Evolutionary conservation across 345 rosid species (phyloP).

Genomic region (Moringa oleifera): DNA sequence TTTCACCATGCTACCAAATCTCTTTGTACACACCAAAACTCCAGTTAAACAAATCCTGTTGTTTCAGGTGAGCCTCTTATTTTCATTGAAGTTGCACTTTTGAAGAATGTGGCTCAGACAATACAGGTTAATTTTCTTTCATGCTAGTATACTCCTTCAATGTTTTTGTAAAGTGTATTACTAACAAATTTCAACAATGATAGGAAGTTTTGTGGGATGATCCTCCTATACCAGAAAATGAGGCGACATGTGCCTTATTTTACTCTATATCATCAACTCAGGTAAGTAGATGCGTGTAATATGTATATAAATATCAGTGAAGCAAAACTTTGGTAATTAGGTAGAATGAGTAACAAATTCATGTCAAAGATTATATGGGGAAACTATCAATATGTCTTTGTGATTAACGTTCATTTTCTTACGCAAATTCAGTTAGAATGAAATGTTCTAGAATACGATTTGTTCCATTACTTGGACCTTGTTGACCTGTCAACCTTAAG

Average conservation of each 20-base stretch:
- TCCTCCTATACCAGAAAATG: slow-evolving; percentile 77
- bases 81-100: slow-evolving; percentile 93
- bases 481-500: background rate
- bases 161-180: slow-evolving; percentile 1
- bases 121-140: slow-evolving; percentile 53
- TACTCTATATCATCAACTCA: slow-evolving; percentile 97
- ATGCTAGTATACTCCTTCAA: slow-evolving; percentile 6
- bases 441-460: too few relatives aligned
- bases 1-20: background rate
- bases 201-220: slow-evolving; percentile 97
- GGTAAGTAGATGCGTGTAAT: slow-evolving; percentile 25
- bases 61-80: slow-evolving; percentile 90
- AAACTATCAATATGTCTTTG: background rate
- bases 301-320: too few relatives aligned
- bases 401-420: background rate
- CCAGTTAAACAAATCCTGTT: background rate
- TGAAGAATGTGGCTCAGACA: slow-evolving; percentile 65
- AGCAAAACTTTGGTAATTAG: background rate
- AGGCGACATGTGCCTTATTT: slow-evolving; percentile 82
- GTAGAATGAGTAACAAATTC: background rate
- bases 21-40: background rate
- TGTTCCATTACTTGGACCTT: background rate
- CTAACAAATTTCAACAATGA: slow-evolving; percentile 2
- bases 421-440: too few relatives aligned
- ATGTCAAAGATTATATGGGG: background rate